phyloP scores from a whole-genome alignment of 257 asterid genomes.

The Nicotiana sylvestris region DNA sequence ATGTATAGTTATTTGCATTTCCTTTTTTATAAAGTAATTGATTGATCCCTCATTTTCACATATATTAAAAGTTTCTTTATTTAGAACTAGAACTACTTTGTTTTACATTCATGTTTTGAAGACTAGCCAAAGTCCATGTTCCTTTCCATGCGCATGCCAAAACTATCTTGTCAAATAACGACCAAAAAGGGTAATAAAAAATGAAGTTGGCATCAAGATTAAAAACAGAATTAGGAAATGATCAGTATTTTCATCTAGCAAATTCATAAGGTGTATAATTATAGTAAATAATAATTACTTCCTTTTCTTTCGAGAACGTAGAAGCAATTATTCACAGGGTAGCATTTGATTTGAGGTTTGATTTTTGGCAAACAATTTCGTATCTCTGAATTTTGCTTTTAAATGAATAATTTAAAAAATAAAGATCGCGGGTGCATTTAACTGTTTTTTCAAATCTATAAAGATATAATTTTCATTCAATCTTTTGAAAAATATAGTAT shows the following conservation, averaged over 20 bases:
- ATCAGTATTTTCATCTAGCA: not conserved
- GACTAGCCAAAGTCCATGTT: not conserved
- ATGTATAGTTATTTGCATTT: not conserved
- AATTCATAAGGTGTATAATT: not conserved
- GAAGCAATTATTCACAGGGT: no score
- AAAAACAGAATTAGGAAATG: not conserved
- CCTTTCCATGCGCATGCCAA: conserved; percentile 6
- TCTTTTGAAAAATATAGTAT: no score
- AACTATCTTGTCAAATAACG: conserved; percentile 1
- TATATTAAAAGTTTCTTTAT: not conserved
- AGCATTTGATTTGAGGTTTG: not conserved
- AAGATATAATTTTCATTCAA: no score
- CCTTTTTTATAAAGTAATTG: not conserved
- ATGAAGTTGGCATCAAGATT: not conserved
- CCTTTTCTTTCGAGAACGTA: no score
- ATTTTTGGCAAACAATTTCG: no score
- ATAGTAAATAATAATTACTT: no score
- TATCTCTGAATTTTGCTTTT: no score
- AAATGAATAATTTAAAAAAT: no score
- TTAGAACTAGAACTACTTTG: not conserved
- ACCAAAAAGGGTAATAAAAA: not conserved
- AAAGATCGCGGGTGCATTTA: no score
- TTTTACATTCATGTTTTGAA: not conserved
- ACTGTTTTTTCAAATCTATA: no score
- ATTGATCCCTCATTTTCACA: not conserved